A percentile compares a stretch with the other conserved stretches of the same genome.
Evolutionary conservation across 2,329 filamentous ascomycete genomes (phyloP).

Genomic region (Aspergillus sp.): DNA sequence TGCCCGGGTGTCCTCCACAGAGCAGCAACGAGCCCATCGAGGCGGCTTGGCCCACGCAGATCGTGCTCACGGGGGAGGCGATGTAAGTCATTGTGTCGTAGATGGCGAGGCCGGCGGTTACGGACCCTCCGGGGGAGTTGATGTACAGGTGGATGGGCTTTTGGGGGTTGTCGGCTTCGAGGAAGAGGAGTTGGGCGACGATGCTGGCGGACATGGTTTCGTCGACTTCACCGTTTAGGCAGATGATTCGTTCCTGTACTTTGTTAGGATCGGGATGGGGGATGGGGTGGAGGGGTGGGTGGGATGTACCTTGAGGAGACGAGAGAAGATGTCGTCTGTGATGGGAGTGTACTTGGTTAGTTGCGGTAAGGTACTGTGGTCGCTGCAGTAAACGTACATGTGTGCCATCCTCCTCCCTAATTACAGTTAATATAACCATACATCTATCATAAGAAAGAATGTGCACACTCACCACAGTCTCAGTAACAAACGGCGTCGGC

Average conservation of each 20-base stretch:
- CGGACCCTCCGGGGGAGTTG: constrained; percentile 90
- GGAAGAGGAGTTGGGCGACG: constrained; percentile 93
- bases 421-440: neutral
- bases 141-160: constrained; percentile 98
- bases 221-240: constrained; percentile 87
- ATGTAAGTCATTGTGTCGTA: constrained; percentile 99
- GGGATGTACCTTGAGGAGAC: constrained; percentile 66
- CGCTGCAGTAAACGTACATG: constrained; percentile 59
- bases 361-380: constrained; percentile 4
- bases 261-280: constrained; percentile 43
- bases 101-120: constrained; percentile 81
- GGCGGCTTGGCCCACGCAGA: constrained; percentile 91
- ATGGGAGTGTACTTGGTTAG: constrained; percentile 16
- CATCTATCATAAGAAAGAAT: too few species aligned
- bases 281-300: constrained; percentile 18
- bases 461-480: constrained; percentile 53
- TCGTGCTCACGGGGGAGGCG: constrained; percentile 85
- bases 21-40: constrained; percentile 92
- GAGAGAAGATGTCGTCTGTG: constrained; percentile 78
- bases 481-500: constrained; percentile 57
- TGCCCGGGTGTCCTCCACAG: constrained; percentile 79
- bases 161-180: constrained; percentile 92
- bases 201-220: constrained; percentile 89
- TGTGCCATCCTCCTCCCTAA: constrained; percentile 74
- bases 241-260: constrained; percentile 84